Conservation (phyloP, 345 rosid species). For the Chamaenerion angustifolium region DNA sequence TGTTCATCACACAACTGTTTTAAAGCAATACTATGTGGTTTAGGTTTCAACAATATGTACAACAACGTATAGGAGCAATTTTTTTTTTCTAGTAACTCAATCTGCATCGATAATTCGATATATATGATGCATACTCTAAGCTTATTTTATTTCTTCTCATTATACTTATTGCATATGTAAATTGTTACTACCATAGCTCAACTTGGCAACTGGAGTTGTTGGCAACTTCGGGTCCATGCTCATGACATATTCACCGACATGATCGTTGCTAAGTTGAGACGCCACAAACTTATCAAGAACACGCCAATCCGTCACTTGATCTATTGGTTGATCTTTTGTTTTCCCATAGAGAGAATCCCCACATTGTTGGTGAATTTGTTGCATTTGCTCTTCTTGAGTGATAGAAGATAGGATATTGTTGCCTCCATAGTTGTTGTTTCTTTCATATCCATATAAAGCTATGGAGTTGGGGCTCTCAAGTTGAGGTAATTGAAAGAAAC, state of each 20-base stretch:
- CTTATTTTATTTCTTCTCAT: too few relatives aligned
- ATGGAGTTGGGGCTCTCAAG: conserved; percentile 58
- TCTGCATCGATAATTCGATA: too few relatives aligned
- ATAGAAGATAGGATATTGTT: conserved; percentile 38
- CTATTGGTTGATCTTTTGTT: conserved; percentile 39
- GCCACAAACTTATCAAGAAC: conserved; percentile 92
- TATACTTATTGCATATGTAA: too few relatives aligned
- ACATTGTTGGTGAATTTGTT: conserved; percentile 37
- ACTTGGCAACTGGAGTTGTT: conserved; percentile 48
- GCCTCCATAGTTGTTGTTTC: conserved; percentile 24
- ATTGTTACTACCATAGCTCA: conserved; percentile 62
- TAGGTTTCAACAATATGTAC: too few relatives aligned
- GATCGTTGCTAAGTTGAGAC: conserved; percentile 85
- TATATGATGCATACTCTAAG: too few relatives aligned
- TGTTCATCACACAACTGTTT: too few relatives aligned
- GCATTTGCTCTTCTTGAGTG: conserved; percentile 40
- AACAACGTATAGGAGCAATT: too few relatives aligned
- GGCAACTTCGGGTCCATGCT: too few relatives aligned
- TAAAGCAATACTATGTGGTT: too few relatives aligned
- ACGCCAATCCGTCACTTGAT: conserved; percentile 90
- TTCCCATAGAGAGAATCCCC: conserved; percentile 30
- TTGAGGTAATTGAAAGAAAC: conserved; percentile 71
- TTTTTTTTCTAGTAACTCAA: too few relatives aligned
- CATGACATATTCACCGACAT: conserved; percentile 12
- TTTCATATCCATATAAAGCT: conserved; percentile 27